Percentiles rank a stretch among this genome's conserved stretches.
These are phyloP conservation scores for Asterophora lycoperdoides DNA, from an alignment of 768 basidiomycete genomes.

Conservation along the genomic window DNA sequence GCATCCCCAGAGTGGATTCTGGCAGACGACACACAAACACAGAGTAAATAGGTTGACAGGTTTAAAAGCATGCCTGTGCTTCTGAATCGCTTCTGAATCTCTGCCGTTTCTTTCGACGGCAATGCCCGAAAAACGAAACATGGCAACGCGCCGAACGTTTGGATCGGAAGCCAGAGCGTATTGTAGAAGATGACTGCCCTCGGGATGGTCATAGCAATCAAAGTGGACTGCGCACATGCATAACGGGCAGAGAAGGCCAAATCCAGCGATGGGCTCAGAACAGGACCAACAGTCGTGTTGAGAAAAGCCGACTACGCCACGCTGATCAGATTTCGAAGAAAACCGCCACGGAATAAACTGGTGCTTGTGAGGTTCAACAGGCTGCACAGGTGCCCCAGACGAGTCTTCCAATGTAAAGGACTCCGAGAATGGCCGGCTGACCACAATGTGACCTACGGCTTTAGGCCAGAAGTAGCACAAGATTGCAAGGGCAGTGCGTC, in stretches of 20 bases:
- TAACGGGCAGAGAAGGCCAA: conserved; percentile 66
- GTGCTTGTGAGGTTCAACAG: conserved; percentile 38
- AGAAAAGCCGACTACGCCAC: conserved; percentile 28
- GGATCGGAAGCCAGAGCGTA: conserved; percentile 44
- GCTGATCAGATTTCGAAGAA: conserved; percentile 18
- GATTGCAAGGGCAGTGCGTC: conserved; percentile 51
- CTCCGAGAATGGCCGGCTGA: conserved; percentile 50
- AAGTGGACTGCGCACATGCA: conserved; percentile 72
- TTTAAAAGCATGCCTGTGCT: conserved; percentile 48
- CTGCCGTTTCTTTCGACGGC: conserved; percentile 28
- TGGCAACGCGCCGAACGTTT: conserved; percentile 52
- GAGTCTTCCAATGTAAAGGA: conserved; percentile 26
- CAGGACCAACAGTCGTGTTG: conserved; percentile 56
- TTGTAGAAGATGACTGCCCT: conserved; percentile 54
- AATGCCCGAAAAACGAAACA: conserved; percentile 56
- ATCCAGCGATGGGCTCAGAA: conserved; percentile 50
- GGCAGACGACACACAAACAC: conserved; percentile 65
- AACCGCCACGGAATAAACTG: conserved; percentile 72
- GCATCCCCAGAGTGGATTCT: conserved; percentile 70
- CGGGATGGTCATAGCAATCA: conserved; percentile 71
- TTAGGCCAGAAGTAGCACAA: conserved; percentile 65
- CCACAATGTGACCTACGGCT: conserved; percentile 59
- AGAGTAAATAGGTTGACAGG: conserved; percentile 68
- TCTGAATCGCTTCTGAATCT: conserved; percentile 15
- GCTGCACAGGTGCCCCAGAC: background rate